These are phyloP conservation scores for Staphylotrichum tortipilum DNA, from an alignment of 495 filamentous ascomycete genomes.

Conservation along the genomic window DNA sequence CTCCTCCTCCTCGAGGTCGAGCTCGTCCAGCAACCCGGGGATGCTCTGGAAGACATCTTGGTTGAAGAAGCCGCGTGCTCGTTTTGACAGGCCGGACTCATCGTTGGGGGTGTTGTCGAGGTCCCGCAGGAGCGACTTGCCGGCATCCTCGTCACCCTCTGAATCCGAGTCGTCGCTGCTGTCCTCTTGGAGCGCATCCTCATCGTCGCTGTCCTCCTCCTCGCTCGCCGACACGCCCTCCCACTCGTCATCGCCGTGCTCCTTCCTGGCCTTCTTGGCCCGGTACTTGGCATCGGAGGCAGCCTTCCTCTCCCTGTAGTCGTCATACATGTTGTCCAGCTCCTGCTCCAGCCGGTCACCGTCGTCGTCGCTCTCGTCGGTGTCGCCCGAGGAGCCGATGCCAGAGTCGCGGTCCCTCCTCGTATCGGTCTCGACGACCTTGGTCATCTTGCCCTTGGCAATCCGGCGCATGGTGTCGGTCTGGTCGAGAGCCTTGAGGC, in stretches of 20 bases:
- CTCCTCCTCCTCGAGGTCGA: slow-evolving; percentile 36
- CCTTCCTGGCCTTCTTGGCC: slow-evolving; percentile 77
- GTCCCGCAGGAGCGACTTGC: slow-evolving; percentile 41
- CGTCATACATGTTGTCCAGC: slow-evolving; percentile 75
- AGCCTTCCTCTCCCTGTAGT: slow-evolving; percentile 72
- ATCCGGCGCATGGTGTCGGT: slow-evolving; percentile 60
- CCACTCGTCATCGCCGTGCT: slow-evolving; percentile 81
- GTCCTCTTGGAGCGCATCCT: slow-evolving; percentile 43
- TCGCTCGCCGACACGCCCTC: slow-evolving; percentile 74
- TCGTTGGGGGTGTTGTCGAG: slow-evolving; percentile 40
- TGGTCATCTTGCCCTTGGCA: slow-evolving; percentile 66
- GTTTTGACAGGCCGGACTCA: slow-evolving; percentile 59
- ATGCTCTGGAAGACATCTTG: slow-evolving; percentile 91
- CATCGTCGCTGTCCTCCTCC: slow-evolving; percentile 48
- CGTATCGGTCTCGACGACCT: slow-evolving; percentile 44
- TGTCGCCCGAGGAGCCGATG: slow-evolving; percentile 45
- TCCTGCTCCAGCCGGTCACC: slow-evolving; percentile 73
- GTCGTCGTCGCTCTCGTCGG: slow-evolving; percentile 63
- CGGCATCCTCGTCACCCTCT: slow-evolving; percentile 25
- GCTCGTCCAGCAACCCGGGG: slow-evolving; percentile 44
- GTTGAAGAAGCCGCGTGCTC: slow-evolving; percentile 81
- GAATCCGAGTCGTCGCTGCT: slow-evolving; percentile 49
- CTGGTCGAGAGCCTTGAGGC: slow-evolving; percentile 68
- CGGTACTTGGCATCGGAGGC: slow-evolving; percentile 75
- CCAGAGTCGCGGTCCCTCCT: slow-evolving; percentile 53